Base-by-base conservation (phyloP, 331 rosid genomes). In the Ulmus americana region DNA sequence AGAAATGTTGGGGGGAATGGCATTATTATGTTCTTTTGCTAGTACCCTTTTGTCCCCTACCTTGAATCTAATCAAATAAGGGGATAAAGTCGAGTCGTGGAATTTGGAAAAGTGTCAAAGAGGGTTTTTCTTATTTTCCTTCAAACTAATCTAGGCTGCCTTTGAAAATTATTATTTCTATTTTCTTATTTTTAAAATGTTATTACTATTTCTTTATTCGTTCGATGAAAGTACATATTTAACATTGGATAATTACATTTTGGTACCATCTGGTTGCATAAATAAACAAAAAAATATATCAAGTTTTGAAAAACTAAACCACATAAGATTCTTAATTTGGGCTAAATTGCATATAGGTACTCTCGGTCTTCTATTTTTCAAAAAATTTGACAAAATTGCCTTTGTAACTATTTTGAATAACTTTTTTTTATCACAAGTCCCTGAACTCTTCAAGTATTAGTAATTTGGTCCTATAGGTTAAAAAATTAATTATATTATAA, bases 41-140 rank as follows among this genome's bases (percentile, higher is more conserved):
- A 69, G 57, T 58, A 43, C 50, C 61, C 70, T 72, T 75, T 73
- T 64, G 76, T 76, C 67, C 48, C 68, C 47, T 64, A 11, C 67
- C 28, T 58, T 56, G 59, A 45, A 51, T 55, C 55, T 50, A 56
- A 49, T 22, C 10, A 6, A 57, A 57, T 2, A 28, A 2, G 66
- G 38, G 51, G 70, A 58, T 65, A 58, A 65, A 28, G 10, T 44
- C 45, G 42, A 42, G 20, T 57, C 65, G 60, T 18, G 55, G 58
- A 38, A 14, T 50, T 57, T 28, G 35, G 62, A 45, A 57, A 55
- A 55, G 61, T 55, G 61, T 38, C 61, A 10, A 6, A 40, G 35
- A 58, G 18, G 46, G 47, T 13, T n/a, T 39, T 39, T 6, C 14
- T 6, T 6, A 1, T 10, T 59, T 40, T 10, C 14, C 10, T 0